Base-by-base conservation (phyloP, 2,329 filamentous ascomycete species). In the Celoporthe dispersa region DNA sequence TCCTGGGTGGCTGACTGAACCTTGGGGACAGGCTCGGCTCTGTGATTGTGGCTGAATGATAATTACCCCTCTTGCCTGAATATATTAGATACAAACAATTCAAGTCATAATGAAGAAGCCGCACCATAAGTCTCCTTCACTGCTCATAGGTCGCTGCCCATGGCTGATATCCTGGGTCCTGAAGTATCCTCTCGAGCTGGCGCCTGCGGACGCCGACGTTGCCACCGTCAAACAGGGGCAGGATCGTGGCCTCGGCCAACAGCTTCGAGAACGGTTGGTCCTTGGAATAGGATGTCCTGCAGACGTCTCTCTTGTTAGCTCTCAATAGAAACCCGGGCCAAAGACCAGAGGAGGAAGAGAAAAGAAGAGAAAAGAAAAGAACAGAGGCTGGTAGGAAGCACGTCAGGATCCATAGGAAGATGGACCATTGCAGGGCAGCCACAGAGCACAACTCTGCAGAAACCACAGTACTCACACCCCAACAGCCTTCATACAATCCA, bases 191-290 rank as follows among this genome's bases (percentile, higher is more conserved):
- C 73, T 86, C 81, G 68, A 87, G 73, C 69, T 85, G 81, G 37
- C 85, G 78, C 66, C 85, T 80, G 55, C 85, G 77, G 8, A 87
- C 81, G 0, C 86, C 85, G 14, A 87, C 80, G 75, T 88, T 88
- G 0, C 86, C 85, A 0, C 85, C 84, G 70, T 87, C 85, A 68
- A 87, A 87, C 33, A 83, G 81, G 3, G 84, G 84, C 65, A 86
- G 70, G 4, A 80, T 81, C 71, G 84, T 79, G 0, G 83, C 84
- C 70, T 81, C 81, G 48, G 83, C 82, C 35, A 86, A 74, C 16
- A 86, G 73, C 33, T 80, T 78, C 1, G 79, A 75, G 72, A 86
- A 86, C 1, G 80, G 81, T 70, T 81, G 78, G 37, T 80, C 77
- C 6, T 75, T 75, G 31, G 80, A 78, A 70, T 85, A 86, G 0